Percentiles rank a stretch among this genome's conserved stretches.
These are phyloP conservation scores for Xylaria venustula DNA, from an alignment of 495 filamentous ascomycete species.

Conservation along the genomic window DNA sequence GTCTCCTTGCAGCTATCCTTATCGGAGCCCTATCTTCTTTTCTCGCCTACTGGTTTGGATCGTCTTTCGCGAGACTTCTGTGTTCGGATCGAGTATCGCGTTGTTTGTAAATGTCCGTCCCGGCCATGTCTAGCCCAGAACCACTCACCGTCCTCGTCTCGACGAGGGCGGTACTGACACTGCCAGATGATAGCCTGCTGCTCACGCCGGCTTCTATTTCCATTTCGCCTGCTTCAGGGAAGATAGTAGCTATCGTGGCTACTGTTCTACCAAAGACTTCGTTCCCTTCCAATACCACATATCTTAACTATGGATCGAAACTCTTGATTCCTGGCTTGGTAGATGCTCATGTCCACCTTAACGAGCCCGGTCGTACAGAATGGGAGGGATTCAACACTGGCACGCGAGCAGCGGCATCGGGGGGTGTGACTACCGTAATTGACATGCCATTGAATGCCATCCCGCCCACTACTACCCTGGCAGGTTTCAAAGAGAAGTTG, in stretches of 20 bases:
- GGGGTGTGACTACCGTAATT: conserved; percentile 95
- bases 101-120: not conserved
- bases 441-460: conserved; percentile 99
- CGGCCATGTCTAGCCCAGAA: conserved; percentile 15
- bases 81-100: not conserved
- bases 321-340: conserved; percentile 89
- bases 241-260: conserved; percentile 76
- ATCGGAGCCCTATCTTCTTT: not conserved
- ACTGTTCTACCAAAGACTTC: conserved; percentile 66
- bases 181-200: conserved; percentile 53
- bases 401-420: conserved; percentile 89
- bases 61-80: not conserved
- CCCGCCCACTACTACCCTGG: conserved; percentile 89
- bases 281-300: conserved; percentile 71
- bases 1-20: not conserved
- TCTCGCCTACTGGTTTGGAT: not conserved
- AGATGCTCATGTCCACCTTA: conserved; percentile 96
- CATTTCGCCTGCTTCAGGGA: conserved; percentile 75
- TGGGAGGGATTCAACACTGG: conserved; percentile 98
- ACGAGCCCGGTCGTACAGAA: conserved; percentile 95
- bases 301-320: conserved; percentile 83
- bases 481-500: conserved; percentile 79
- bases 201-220: conserved; percentile 69
- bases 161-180: conserved; percentile 74
- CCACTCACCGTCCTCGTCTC: conserved; percentile 70